Conservation (phyloP, 768 basidiomycete genomes). For the Suillus subalutaceus region DNA sequence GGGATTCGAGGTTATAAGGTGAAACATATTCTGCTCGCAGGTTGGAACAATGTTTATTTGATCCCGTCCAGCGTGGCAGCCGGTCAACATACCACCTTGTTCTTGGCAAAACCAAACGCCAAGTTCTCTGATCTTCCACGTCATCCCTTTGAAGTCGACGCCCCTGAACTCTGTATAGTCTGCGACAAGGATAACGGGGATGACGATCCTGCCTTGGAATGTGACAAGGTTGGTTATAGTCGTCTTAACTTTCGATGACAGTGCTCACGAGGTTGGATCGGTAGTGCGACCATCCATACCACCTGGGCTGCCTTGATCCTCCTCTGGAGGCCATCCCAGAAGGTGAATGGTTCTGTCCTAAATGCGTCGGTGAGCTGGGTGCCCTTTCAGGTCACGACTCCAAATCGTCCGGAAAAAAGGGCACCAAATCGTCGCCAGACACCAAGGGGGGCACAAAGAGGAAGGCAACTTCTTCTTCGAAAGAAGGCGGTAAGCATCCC, state of each 20-base stretch:
- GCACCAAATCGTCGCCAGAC: constrained; percentile 23
- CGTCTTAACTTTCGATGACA: background rate
- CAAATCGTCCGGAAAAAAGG: constrained; percentile 17
- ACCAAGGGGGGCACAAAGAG: constrained; percentile 42
- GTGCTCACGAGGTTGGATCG: background rate
- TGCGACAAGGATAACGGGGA: constrained; percentile 75
- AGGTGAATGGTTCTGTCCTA: constrained; percentile 92
- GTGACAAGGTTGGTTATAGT: constrained; percentile 74
- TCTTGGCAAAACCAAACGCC: constrained; percentile 77
- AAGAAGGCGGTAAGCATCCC: constrained; percentile 39
- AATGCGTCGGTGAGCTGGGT: constrained; percentile 63
- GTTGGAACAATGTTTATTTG: constrained; percentile 6
- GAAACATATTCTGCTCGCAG: constrained; percentile 47
- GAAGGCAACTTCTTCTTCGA: constrained; percentile 44
- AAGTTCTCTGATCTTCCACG: constrained; percentile 78
- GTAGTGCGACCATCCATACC: constrained; percentile 90
- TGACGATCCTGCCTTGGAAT: constrained; percentile 77
- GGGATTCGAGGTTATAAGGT: constrained; percentile 75
- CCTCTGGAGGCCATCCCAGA: constrained; percentile 78
- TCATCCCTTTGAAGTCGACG: constrained; percentile 73
- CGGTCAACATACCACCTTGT: constrained; percentile 84
- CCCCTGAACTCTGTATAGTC: constrained; percentile 68
- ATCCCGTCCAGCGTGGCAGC: constrained; percentile 64
- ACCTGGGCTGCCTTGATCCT: constrained; percentile 79
- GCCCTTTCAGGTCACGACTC: constrained; percentile 36